These are phyloP conservation scores for Cryptococcus maquisensis DNA, from an alignment of 1,284 basidiomycete species.

Conservation along the genomic window DNA sequence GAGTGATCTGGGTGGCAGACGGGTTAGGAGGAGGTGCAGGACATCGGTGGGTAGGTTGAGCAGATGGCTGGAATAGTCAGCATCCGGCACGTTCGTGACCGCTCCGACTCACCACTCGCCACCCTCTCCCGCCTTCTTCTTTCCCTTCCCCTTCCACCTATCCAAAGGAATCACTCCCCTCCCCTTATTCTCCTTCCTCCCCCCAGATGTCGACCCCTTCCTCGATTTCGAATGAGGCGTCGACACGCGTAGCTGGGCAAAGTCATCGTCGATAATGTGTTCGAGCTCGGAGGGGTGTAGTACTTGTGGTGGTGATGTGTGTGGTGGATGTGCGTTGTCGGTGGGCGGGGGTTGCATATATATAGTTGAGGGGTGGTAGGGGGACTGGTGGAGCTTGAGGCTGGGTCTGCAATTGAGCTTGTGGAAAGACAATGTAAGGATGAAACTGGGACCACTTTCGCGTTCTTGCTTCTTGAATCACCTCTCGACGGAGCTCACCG, in stretches of 20 bases:
- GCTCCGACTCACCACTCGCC: slow-evolving; percentile 22
- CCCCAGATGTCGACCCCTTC: not conserved
- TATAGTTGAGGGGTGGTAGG: not conserved
- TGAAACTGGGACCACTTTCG: no score
- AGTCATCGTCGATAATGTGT: slow-evolving; percentile 3
- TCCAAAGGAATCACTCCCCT: slow-evolving; percentile 7
- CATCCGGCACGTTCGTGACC: not conserved
- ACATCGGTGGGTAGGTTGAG: slow-evolving; percentile 40
- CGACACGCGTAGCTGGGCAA: not conserved
- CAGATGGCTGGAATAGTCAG: slow-evolving; percentile 26
- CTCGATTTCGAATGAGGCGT: not conserved
- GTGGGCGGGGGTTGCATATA: slow-evolving; percentile 8
- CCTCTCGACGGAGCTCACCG: no score
- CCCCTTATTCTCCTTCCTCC: slow-evolving; percentile 5
- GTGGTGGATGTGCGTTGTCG: not conserved
- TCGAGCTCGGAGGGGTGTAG: slow-evolving; percentile 7
- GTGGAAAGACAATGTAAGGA: no score
- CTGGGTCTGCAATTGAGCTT: not conserved
- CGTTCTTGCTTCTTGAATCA: not conserved
- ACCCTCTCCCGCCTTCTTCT: slow-evolving; percentile 1
- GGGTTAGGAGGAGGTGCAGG: slow-evolving; percentile 33
- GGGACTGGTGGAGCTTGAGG: not conserved
- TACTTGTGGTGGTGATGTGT: not conserved
- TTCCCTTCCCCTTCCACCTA: slow-evolving; percentile 22
- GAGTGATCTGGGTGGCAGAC: slow-evolving; percentile 37